Base-by-base conservation (phyloP, 306 rosid genomes). In the Pueraria montana region DNA sequence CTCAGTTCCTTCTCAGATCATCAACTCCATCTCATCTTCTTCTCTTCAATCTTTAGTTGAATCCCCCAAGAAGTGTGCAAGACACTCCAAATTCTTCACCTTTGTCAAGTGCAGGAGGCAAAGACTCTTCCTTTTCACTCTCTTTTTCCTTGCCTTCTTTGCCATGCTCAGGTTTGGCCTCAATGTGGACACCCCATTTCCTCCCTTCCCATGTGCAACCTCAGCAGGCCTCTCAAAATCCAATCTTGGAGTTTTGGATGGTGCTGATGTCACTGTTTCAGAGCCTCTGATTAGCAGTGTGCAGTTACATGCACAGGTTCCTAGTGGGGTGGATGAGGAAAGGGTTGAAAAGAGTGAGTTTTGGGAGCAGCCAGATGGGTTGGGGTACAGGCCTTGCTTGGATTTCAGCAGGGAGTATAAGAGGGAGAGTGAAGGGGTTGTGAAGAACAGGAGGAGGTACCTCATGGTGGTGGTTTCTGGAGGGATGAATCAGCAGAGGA, bases 401-500 rank as follows among this genome's bases (percentile, higher is more conserved):
- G 89, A 49, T 72, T 96, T 91, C 75, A 92, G 88, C 66, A 26
- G 76, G 38, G 99, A 87, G 46, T 96, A 92, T 70, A 79, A 78
- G 36, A 90, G 84, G 68, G 86, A 58, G 36, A 96, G 92, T 82
- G 86, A 74, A 8, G 91, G 83, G 73, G 79, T 88, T 67, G 84
- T 96, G 52, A 86, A 59, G 53, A 83, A 82, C 42, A 89, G 93
- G 82, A 92, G 88, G 20, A 96, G 88, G 85, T 92, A 93, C 56
- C 86, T 96, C n/a, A 89, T 96, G 91, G 97, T 93, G 59, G 99
- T 96, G 34, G 97, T 94, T 78, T 87, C 97, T 23, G 99, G 99
- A 8, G 99, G 99, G 38, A 76, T 96, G 94, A 96, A 96, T 87
- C 99, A 93, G 85, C 99, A 96, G 78, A 89, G 97, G 89, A 96